These are phyloP conservation scores for Trichoderma afroharzianum DNA, from an alignment of 2,329 filamentous ascomycete genomes.

Conservation along the genomic window DNA sequence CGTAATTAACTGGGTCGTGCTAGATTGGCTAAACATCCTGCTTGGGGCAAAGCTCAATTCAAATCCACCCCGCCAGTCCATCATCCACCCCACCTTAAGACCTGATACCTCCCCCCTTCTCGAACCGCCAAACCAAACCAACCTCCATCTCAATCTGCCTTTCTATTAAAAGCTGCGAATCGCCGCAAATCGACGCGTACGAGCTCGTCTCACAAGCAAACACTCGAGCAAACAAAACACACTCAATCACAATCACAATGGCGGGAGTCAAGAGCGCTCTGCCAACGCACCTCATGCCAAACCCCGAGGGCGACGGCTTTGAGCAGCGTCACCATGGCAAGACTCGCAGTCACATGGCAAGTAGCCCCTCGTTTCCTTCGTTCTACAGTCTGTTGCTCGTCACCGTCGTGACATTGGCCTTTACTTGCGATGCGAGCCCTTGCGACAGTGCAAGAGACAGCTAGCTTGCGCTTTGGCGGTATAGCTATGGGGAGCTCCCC, in stretches of 20 bases:
- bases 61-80: constrained; percentile 17
- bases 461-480: background rate
- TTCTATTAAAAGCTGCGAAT: background rate
- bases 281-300: constrained; percentile 77
- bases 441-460: background rate
- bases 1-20: constrained; percentile 12
- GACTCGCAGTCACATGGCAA: constrained; percentile 80
- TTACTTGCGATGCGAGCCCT: background rate
- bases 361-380: constrained; percentile 34
- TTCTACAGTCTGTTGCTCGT: background rate
- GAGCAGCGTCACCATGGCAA: constrained; percentile 74
- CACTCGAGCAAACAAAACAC: background rate
- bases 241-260: constrained; percentile 45
- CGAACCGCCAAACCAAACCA: constrained; percentile 3
- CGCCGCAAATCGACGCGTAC: background rate
- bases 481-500: background rate
- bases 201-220: background rate
- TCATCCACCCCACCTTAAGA: constrained; percentile 16
- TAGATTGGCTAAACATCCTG: constrained; percentile 7
- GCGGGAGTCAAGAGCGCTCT: constrained; percentile 71
- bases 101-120: constrained; percentile 14
- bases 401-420: background rate
- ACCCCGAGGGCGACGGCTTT: constrained; percentile 47
- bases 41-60: constrained; percentile 21
- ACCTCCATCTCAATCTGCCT: background rate